Percentiles rank a stretch among this genome's conserved stretches.
Evolutionary conservation across 306 rosid species (phyloP).

Genomic region (Mimosa bimucronata): DNA sequence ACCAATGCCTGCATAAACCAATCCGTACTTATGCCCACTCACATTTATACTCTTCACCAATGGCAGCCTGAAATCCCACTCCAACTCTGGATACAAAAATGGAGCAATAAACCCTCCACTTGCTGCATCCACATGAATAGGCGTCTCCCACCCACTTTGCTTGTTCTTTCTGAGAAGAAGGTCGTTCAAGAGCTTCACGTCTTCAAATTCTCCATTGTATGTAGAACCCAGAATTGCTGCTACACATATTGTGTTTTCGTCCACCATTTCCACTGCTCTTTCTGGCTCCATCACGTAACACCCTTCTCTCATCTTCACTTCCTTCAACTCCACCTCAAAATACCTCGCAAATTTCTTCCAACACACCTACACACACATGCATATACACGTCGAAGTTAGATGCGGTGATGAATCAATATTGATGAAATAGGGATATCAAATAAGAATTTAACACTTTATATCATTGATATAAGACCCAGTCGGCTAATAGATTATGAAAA

Average conservation of each 20-base stretch:
- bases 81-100: conserved; percentile 73
- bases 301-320: conserved; percentile 73
- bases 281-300: conserved; percentile 82
- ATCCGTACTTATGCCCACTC: conserved; percentile 87
- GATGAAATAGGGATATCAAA: too few relatives aligned
- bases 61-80: conserved; percentile 86
- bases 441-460: too few relatives aligned
- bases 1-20: conserved; percentile 84
- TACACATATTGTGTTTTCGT: conserved; percentile 80
- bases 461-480: too few relatives aligned
- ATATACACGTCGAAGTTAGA: too few relatives aligned
- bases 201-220: conserved; percentile 80
- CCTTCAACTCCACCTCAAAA: conserved; percentile 76
- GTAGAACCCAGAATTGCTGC: conserved; percentile 88
- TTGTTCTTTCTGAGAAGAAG: conserved; percentile 62
- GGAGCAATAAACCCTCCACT: conserved; percentile 91
- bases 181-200: conserved; percentile 74
- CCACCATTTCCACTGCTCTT: conserved; percentile 76
- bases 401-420: too few relatives aligned
- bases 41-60: conserved; percentile 84
- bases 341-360: conserved; percentile 85
- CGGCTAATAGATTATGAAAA: too few relatives aligned
- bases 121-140: conserved; percentile 85
- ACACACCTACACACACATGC: conserved; percentile 49
- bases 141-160: conserved; percentile 76